A percentile compares a stretch with the other conserved stretches of the same genome.
phyloP scores from a whole-genome alignment of 2,329 filamentous ascomycete species.

The Epichloe hybrida region DNA sequence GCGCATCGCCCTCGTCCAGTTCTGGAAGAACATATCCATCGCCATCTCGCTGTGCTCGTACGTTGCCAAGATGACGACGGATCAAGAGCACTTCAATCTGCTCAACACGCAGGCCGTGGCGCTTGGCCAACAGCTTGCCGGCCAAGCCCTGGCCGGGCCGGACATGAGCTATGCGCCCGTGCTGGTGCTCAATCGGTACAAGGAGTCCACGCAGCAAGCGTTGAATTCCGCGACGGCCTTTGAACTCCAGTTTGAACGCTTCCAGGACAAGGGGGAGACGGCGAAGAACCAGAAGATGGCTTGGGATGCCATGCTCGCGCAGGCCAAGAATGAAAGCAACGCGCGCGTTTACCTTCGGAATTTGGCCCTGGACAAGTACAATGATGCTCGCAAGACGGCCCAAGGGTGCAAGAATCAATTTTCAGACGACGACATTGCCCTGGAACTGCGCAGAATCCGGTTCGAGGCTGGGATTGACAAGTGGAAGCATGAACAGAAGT shows the following conservation, averaged over 20 bases:
- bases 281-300: background rate
- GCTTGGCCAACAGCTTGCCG: background rate
- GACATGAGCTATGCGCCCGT: background rate
- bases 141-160: background rate
- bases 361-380: background rate
- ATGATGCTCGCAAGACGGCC: background rate
- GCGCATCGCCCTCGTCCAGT: background rate
- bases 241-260: background rate
- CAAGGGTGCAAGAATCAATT: background rate
- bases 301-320: background rate
- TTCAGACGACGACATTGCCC: background rate
- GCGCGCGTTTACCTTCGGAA: background rate
- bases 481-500: background rate
- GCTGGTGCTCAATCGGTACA: background rate
- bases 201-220: background rate
- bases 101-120: background rate
- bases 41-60: background rate
- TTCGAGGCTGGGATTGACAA: background rate
- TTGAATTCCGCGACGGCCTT: background rate
- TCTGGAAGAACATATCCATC: background rate
- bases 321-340: background rate
- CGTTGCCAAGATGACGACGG: background rate
- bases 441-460: background rate
- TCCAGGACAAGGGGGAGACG: background rate
- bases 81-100: background rate